Evolutionary conservation across 2,329 filamentous ascomycete genomes (phyloP), one percentile per base, ranked within the genome.

Genomic region (Chrysoporthe cubensis): DNA sequence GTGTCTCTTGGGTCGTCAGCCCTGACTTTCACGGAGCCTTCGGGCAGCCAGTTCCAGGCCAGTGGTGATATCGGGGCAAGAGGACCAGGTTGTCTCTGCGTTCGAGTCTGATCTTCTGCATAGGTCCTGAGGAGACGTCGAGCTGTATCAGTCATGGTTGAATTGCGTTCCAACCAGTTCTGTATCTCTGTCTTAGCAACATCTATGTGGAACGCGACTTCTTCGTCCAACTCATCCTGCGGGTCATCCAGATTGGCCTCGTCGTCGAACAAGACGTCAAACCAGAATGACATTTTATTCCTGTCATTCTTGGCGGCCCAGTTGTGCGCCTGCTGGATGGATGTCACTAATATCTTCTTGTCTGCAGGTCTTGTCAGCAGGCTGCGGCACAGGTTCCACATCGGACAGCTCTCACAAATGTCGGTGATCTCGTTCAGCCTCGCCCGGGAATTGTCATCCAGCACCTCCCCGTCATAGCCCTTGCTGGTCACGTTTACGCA

Each of bases 221-320:
- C 81, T 64, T 88, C 84, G 42, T 81, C 78, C n/a, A 85, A 77
- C 2, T 78, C 78, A 66, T 89, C 86, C 48, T 87, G 83, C 2
- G 83, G 81, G 58, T 81, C 81, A 9, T 81, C 81, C 42, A 81
- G 77, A 2, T 78, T 79, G 7, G 80, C 80, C 42, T 84, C 83
- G 42, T 87, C 80, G 65, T 90, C 88, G 65, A 90, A 90, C 8
- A 91, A 78, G 40, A 90, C 86, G 65, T 88, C 86, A 66, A 86
- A 87, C 88, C 88, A 91, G 69, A 91, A 90, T 0, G 85, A 83
- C 87, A 90, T 90, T 75, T 91, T 91, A 76, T 90, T 90, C 46
- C 88, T 81, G 73, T 90, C 88, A 72, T 90, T 88, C 70, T 89
- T 89, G 66, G 88, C 88, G 0, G 87, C 89, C 87, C 88, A 90